A percentile compares a stretch with the other conserved stretches of the same genome.
Evolutionary conservation across 2,329 filamentous ascomycete species (phyloP).

Genomic region (Zymoseptoria brevis): DNA sequence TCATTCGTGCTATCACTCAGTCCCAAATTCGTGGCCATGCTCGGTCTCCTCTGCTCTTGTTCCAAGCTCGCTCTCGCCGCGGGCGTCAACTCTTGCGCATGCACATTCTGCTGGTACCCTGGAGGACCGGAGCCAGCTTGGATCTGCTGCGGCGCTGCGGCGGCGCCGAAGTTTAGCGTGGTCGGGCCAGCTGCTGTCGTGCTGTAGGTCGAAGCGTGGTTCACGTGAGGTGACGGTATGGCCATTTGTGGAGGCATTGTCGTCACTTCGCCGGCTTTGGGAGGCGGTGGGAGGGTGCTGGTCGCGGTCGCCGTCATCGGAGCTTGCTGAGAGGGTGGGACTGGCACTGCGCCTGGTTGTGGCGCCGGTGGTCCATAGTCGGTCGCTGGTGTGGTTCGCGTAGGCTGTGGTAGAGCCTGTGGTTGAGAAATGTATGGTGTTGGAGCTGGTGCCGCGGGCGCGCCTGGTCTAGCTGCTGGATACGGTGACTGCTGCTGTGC

Average conservation of each 20-base stretch:
- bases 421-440: conserved; percentile 23
- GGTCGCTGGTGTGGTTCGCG: conserved; percentile 12
- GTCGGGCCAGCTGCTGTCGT: conserved; percentile 31
- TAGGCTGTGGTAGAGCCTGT: conserved; percentile 22
- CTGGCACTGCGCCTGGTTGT: conserved; percentile 36
- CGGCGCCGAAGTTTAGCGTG: conserved; percentile 33
- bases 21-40: conserved; percentile 9
- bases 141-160: conserved; percentile 20
- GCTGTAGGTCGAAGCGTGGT: conserved; percentile 33
- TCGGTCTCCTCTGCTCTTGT: conserved; percentile 19
- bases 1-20: conserved; percentile 17
- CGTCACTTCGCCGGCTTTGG: conserved; percentile 31
- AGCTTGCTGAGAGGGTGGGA: conserved; percentile 23
- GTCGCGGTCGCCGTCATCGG: conserved; percentile 14
- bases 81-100: conserved; percentile 34
- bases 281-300: conserved; percentile 32
- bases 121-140: conserved; percentile 34
- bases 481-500: conserved; percentile 18
- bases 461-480: conserved; percentile 26
- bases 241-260: conserved; percentile 35
- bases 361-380: conserved; percentile 32
- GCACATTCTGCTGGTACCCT: conserved; percentile 41
- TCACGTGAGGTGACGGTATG: conserved; percentile 32
- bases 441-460: conserved; percentile 24
- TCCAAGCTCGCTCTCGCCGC: conserved; percentile 29